Conservation (phyloP, 1,139 yeast genomes). For the Diutina pseudorugosa region DNA sequence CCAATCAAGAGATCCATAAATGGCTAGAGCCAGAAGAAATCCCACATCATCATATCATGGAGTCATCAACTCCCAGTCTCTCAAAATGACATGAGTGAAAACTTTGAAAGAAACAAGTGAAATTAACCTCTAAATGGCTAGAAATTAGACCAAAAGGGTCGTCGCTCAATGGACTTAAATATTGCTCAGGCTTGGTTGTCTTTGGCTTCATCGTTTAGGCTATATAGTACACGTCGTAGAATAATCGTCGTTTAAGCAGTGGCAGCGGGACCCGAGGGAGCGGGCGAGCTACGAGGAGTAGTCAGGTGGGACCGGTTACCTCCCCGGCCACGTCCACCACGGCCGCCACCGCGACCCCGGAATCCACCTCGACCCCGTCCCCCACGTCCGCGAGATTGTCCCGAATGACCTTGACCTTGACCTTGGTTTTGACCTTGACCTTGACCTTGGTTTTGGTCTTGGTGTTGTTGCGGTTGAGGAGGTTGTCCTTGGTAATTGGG, state of each 20-base stretch:
- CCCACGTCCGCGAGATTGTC: neutral
- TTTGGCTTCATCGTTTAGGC: neutral
- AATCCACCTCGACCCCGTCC: slow-evolving; percentile 1
- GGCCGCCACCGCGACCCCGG: slow-evolving; percentile 11
- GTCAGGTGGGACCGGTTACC: slow-evolving; percentile 1
- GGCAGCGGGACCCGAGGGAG: neutral
- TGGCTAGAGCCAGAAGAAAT: too few species aligned
- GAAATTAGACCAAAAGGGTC: too few species aligned
- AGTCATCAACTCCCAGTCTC: too few species aligned
- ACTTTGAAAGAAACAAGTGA: too few species aligned
- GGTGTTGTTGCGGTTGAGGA: neutral
- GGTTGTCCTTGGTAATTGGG: neutral
- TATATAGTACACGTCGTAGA: neutral
- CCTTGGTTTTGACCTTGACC: neutral
- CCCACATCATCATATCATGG: too few species aligned
- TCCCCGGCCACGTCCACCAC: slow-evolving; percentile 10
- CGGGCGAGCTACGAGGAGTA: neutral
- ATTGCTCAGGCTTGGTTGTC: too few species aligned
- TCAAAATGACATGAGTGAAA: too few species aligned
- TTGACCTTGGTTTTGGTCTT: neutral
- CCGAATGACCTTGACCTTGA: neutral
- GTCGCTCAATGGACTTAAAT: too few species aligned
- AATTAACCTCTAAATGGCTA: too few species aligned
- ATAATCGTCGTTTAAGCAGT: neutral
- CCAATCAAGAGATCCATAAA: too few species aligned